Base-by-base conservation (phyloP, 1,284 basidiomycete species). In the Phellopilus nigrolimitatus region DNA sequence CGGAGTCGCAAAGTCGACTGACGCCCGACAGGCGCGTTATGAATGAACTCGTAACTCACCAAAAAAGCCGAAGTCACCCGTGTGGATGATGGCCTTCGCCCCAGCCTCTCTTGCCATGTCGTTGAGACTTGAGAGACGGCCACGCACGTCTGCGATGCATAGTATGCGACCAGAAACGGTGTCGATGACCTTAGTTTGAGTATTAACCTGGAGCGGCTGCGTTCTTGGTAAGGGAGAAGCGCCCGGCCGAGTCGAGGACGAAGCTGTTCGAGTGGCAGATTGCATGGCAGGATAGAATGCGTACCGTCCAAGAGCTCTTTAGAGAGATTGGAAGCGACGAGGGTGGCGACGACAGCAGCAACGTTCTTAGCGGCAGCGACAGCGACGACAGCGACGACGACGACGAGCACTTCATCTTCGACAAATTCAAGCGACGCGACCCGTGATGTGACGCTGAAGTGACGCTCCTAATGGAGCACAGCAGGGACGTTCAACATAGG, bases 1-100 rank as follows among this genome's bases (percentile, higher is more conserved):
- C n/a, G n/a, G 31, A 7, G n/a, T 33, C 6, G 31, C 31, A 6
- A 33, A 12, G n/a, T 33, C n/a, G n/a, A 36, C 34, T 7, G 15
- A n/a, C n/a, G 34, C 27, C 27, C 6, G 25, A 28, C n/a, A 12
- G 17, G 25, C 19, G 17, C 43, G 6, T 6, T 4, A 31, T 24
- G 27, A 24, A 31, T n/a, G 21, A 45, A 31, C 4, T 45, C 6
- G 8, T 27, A 25, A 44, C 49, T 43, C 56, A 88, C 88, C 88
- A 69, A 97, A 97, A 71, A 99, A 97, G 53, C 97, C 97, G 84
- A 99, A 99, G 74, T 99, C 97, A 51, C 97, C 97, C 0, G 95
- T 97, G 68, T 99, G 95, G 57, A 99, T 91, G 67, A 99, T 88
- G 17, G 94, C 95, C 55, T 87, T 81, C n/a, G 92, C 93, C 63